Conservation (phyloP, 306 rosid species). For the Sindora glabra region DNA sequence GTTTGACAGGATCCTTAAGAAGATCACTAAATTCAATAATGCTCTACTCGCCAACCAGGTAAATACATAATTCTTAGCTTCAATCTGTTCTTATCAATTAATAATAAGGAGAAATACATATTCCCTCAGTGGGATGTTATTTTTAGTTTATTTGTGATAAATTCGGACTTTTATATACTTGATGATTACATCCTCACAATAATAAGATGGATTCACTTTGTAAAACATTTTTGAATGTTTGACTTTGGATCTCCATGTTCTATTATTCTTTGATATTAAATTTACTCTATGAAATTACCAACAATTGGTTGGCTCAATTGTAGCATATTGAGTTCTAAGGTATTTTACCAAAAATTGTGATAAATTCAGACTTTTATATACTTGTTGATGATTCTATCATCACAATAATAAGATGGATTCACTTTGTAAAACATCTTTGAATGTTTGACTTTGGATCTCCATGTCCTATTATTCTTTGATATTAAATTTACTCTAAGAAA, state of each 20-base stretch:
- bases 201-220: no score
- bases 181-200: background rate
- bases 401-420: no score
- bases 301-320: background rate
- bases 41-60: slow-evolving; percentile 63
- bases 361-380: background rate
- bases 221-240: background rate
- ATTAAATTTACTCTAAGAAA: slow-evolving; percentile 4
- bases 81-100: background rate
- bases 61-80: slow-evolving; percentile 1
- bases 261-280: no score
- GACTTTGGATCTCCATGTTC: no score
- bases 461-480: no score
- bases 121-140: background rate
- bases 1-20: slow-evolving; percentile 93
- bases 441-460: no score
- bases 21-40: slow-evolving; percentile 76
- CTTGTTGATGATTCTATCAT: background rate
- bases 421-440: slow-evolving; percentile 2
- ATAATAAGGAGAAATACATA: background rate
- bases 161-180: background rate
- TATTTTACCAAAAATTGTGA: background rate
- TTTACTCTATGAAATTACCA: slow-evolving; percentile 3
- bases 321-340: background rate
- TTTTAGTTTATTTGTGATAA: no score